phyloP scores from a whole-genome alignment of 2,329 filamentous ascomycete species.

The Colletotrichum endophyticum region DNA sequence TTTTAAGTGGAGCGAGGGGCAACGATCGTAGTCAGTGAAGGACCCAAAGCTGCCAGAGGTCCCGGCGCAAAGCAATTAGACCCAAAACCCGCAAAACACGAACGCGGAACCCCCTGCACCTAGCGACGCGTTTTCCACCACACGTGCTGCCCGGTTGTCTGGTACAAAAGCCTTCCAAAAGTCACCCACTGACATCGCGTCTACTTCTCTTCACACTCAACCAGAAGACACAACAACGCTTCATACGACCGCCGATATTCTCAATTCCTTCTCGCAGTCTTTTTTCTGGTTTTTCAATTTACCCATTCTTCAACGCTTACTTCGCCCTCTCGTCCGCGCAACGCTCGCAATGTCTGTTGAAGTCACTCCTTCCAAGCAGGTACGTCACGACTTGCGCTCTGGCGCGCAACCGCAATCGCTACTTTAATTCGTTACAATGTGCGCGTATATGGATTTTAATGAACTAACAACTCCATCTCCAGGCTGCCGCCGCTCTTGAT shows the following conservation, averaged over 20 bases:
- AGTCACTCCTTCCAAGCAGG: constrained; percentile 67
- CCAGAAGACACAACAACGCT: neutral
- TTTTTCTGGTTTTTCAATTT: constrained; percentile 8
- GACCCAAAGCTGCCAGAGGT: neutral
- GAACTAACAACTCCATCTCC: constrained; percentile 35
- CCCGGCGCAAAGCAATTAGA: neutral
- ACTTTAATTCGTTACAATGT: neutral
- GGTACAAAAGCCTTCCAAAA: constrained; percentile 20
- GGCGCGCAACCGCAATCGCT: neutral
- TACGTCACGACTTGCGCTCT: constrained; percentile 38
- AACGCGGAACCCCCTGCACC: constrained; percentile 11
- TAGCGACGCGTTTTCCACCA: constrained; percentile 13
- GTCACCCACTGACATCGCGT: neutral
- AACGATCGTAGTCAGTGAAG: neutral
- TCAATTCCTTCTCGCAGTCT: constrained; percentile 15
- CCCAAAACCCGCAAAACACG: neutral
- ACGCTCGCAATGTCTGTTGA: constrained; percentile 72
- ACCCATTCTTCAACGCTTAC: neutral
- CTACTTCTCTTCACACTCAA: constrained; percentile 4
- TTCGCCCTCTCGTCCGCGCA: neutral
- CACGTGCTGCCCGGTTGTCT: constrained; percentile 6
- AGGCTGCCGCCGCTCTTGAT: constrained; percentile 89
- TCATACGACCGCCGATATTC: neutral
- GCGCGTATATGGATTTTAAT: neutral
- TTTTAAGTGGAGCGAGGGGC: neutral